These are phyloP conservation scores for Bacidia gigantensis DNA, from an alignment of 495 filamentous ascomycete genomes.

Conservation along the genomic window DNA sequence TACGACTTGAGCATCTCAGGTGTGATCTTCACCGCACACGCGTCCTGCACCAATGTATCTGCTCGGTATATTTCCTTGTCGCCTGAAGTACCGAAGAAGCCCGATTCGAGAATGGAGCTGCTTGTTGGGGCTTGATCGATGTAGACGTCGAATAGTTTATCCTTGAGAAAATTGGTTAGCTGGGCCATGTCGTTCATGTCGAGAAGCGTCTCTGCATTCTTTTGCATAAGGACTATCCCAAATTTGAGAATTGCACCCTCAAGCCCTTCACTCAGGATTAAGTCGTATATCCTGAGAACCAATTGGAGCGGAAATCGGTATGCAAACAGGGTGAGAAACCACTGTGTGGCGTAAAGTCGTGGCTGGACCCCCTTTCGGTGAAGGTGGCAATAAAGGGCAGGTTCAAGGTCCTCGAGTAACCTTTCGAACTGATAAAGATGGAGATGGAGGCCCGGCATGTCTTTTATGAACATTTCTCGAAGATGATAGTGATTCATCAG, in stretches of 20 bases:
- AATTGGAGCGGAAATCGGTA: constrained; percentile 96
- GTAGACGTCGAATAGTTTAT: constrained; percentile 89
- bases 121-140: constrained; percentile 84
- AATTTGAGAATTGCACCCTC: constrained; percentile 85
- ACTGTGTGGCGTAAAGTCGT: constrained; percentile 92
- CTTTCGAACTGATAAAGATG: constrained; percentile 92
- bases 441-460: constrained; percentile 92
- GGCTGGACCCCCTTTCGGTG: constrained; percentile 75
- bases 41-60: constrained; percentile 84
- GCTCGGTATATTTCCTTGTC: constrained; percentile 95
- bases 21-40: constrained; percentile 77
- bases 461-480: constrained; percentile 83
- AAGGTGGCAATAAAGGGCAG: constrained; percentile 89
- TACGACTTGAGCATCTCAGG: constrained; percentile 68
- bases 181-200: constrained; percentile 79
- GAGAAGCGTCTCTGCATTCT: constrained; percentile 68
- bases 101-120: constrained; percentile 79
- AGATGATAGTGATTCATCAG: constrained; percentile 95
- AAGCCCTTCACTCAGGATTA: constrained; percentile 88
- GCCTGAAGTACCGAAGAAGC: constrained; percentile 89
- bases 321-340: constrained; percentile 98
- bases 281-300: constrained; percentile 89
- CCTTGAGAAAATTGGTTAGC: constrained; percentile 80
- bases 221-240: constrained; percentile 86
- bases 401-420: constrained; percentile 85